These are phyloP conservation scores for Arthrocladium fulminans DNA, from an alignment of 2,329 filamentous ascomycete genomes.

Conservation along the genomic window DNA sequence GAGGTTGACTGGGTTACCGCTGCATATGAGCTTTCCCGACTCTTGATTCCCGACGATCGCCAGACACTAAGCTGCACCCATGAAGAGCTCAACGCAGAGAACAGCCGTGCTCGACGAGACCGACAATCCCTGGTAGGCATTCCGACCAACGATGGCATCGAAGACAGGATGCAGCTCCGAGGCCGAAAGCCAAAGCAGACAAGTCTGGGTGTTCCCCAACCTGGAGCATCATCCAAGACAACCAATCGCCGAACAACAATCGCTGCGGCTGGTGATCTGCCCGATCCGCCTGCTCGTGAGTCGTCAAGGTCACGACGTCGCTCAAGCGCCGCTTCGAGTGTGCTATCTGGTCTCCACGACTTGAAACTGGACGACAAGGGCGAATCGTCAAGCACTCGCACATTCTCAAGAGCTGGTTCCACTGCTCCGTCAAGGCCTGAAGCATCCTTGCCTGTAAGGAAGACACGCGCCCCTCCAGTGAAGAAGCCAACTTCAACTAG, in stretches of 20 bases:
- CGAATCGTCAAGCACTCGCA: neutral
- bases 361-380: slow-evolving; percentile 25
- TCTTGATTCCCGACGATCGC: slow-evolving; percentile 68
- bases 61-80: slow-evolving; percentile 66
- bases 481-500: slow-evolving; percentile 32
- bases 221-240: slow-evolving; percentile 38
- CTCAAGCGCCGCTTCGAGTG: slow-evolving; percentile 27
- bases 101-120: slow-evolving; percentile 55
- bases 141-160: slow-evolving; percentile 34
- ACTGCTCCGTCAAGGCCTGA: slow-evolving; percentile 20
- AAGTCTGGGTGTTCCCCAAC: slow-evolving; percentile 43
- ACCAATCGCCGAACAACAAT: slow-evolving; percentile 54
- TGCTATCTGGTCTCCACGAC: slow-evolving; percentile 22
- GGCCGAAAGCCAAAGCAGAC: slow-evolving; percentile 52
- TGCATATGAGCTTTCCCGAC: slow-evolving; percentile 70
- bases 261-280: slow-evolving; percentile 42
- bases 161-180: slow-evolving; percentile 60
- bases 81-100: slow-evolving; percentile 68
- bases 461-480: slow-evolving; percentile 46
- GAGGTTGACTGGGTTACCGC: slow-evolving; percentile 79
- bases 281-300: slow-evolving; percentile 21
- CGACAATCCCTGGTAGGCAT: slow-evolving; percentile 48
- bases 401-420: slow-evolving; percentile 8
- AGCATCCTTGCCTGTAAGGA: slow-evolving; percentile 48
- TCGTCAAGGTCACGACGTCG: slow-evolving; percentile 17